Conservation (phyloP, 2,329 filamentous ascomycete genomes). For the Metarhizium guizhouense region DNA sequence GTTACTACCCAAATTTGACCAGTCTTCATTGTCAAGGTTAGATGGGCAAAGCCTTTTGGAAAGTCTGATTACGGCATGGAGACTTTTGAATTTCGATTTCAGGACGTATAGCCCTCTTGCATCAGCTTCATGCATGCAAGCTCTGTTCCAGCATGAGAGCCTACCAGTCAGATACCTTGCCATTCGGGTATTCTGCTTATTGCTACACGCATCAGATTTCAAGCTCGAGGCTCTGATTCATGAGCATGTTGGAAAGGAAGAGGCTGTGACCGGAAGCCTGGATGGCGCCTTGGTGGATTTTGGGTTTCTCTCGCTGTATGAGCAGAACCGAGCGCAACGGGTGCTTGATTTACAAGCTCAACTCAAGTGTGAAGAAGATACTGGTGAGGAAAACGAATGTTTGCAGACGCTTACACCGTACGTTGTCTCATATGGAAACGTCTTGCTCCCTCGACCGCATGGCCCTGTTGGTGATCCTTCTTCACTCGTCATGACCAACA, state of each 20-base stretch:
- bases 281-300: constrained; percentile 74
- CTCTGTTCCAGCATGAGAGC: constrained; percentile 53
- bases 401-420: constrained; percentile 45
- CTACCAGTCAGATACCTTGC: constrained; percentile 68
- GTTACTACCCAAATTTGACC: constrained; percentile 20
- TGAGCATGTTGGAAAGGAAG: constrained; percentile 52
- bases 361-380: constrained; percentile 17
- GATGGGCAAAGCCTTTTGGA: constrained; percentile 17
- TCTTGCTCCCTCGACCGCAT: constrained; percentile 57
- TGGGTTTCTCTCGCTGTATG: constrained; percentile 55
- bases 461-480: constrained; percentile 37
- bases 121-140: constrained; percentile 58
- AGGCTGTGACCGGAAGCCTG: constrained; percentile 58
- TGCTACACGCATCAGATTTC: constrained; percentile 70
- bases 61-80: constrained; percentile 49
- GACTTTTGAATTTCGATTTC: constrained; percentile 70
- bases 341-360: constrained; percentile 33
- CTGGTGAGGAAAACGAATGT: constrained; percentile 7
- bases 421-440: constrained; percentile 55
- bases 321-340: constrained; percentile 43
- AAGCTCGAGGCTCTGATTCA: constrained; percentile 65
- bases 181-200: constrained; percentile 69
- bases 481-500: constrained; percentile 58
- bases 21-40: constrained; percentile 13
- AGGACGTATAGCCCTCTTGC: constrained; percentile 57